Percentiles rank a stretch among this genome's conserved stretches.
These are phyloP conservation scores for Cutaneotrichosporon sp. DNA, from an alignment of 1,284 basidiomycete species.

Conservation along the genomic window DNA sequence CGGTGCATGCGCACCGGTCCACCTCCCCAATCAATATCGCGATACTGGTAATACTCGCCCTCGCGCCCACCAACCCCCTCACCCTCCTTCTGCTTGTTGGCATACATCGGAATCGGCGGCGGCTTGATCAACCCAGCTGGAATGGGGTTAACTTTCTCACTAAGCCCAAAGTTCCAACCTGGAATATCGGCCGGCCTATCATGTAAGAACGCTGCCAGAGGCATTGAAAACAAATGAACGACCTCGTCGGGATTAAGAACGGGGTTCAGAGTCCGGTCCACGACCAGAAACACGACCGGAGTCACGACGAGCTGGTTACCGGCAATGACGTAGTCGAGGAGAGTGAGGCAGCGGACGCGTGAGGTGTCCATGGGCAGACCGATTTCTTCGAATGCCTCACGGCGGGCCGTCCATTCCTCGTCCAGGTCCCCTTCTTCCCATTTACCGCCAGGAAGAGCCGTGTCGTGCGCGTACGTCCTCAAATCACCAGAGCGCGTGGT, in stretches of 20 bases:
- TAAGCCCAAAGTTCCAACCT: conserved; percentile 45
- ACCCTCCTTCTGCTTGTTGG: conserved; percentile 12
- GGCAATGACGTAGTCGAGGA: conserved; percentile 72
- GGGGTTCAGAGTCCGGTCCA: conserved; percentile 64
- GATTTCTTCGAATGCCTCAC: conserved; percentile 76
- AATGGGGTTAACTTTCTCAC: conserved; percentile 28
- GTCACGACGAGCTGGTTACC: conserved; percentile 71
- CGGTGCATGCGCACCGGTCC: conserved; percentile 63
- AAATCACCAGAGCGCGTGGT: conserved; percentile 64
- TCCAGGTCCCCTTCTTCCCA: conserved; percentile 66
- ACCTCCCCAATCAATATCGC: conserved; percentile 58
- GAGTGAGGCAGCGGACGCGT: conserved; percentile 69
- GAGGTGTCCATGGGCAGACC: conserved; percentile 69
- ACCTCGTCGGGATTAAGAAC: conserved; percentile 77
- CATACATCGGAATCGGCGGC: conserved; percentile 35
- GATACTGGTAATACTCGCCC: conserved; percentile 62
- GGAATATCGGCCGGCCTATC: conserved; percentile 63
- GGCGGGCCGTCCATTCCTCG: conserved; percentile 72
- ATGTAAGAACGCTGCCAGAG: conserved; percentile 69
- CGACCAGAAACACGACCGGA: conserved; percentile 75
- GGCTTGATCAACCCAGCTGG: conserved; percentile 22
- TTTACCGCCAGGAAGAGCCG: conserved; percentile 77
- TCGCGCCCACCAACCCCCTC: conserved; percentile 37
- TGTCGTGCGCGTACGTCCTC: conserved; percentile 75
- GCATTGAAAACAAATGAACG: conserved; percentile 74